Base-by-base conservation (phyloP, 1,284 basidiomycete species). In the Veloporphyrellus conicus region DNA sequence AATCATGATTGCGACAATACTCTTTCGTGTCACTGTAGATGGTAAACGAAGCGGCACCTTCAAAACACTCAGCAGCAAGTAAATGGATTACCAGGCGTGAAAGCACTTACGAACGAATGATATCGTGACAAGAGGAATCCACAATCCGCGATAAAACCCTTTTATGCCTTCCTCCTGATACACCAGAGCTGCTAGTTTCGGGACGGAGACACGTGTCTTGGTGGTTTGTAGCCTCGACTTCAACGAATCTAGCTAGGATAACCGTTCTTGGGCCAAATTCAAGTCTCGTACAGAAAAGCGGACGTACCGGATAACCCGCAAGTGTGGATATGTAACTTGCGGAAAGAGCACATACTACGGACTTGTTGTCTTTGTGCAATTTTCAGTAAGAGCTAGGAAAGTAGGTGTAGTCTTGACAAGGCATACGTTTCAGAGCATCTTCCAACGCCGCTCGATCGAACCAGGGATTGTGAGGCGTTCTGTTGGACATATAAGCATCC, bases 91-190 rank as follows among this genome's bases (percentile, higher is more conserved):
- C n/a, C 37, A 23, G 41, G 40, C 36, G 41, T 36, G 6, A 22
- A 49, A 52, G 36, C 64, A 89, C 75, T 77, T 72, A 78, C 94
- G 88, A 62, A 98, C 94, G 63, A 95, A 93, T 6, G 93, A 94
- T 60, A 99, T 98, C 7, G 95, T 97, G 69, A 95, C 80, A 46
- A 98, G 78, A 27, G 95, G 95, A 58, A 98, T 92, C 78, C 90
- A 90, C 46, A 90, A 66, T 48, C 92, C 92, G 48, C 93, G 79
- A 68, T 92, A 95, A 68, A 95, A 96, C 47, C 94, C 95, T 53
- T 79, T 78, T 29, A 98, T 65, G 7, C 95, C 95, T 73, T 98
- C 95, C 66, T 97, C 92, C 22, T 79, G 78, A 63, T 94, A 88
- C 27, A 93, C 90, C 48, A 81, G 69, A 15, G 73, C 70, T 28